Evolutionary conservation across 441 rosid genomes (phyloP).

Genomic region (Raphanus hybrid): DNA sequence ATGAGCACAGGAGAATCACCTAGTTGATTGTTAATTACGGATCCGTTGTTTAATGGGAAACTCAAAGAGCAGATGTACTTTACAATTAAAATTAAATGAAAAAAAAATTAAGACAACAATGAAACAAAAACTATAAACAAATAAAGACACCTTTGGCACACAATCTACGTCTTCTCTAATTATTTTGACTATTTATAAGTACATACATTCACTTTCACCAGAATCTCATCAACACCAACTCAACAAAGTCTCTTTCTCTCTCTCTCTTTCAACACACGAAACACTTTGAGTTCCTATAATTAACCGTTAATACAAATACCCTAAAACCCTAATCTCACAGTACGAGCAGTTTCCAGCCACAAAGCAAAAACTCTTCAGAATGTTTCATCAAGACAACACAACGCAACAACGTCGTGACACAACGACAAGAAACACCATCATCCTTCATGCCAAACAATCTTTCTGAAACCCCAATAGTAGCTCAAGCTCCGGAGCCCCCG

Average conservation of each 20-base stretch:
- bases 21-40: slow-evolving; percentile 6
- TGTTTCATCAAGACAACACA: slow-evolving; percentile 50
- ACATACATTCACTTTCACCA: slow-evolving; percentile 38
- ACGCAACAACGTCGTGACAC: slow-evolving; percentile 19
- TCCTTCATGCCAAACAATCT: slow-evolving; percentile 13
- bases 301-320: slow-evolving; percentile 14
- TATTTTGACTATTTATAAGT: slow-evolving; percentile 27
- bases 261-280: slow-evolving; percentile 11
- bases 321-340: slow-evolving; percentile 26
- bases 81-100: neutral
- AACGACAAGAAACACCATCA: slow-evolving; percentile 10
- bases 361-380: slow-evolving; percentile 56
- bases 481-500: slow-evolving; percentile 27
- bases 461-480: slow-evolving; percentile 23
- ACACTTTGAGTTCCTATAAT: slow-evolving; percentile 26
- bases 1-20: no score
- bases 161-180: slow-evolving; percentile 19
- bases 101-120: slow-evolving; percentile 17
- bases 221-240: slow-evolving; percentile 40
- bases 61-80: slow-evolving; percentile 34
- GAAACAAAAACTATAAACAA: slow-evolving; percentile 22
- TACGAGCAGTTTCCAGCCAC: slow-evolving; percentile 38
- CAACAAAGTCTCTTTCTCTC: slow-evolving; percentile 12
- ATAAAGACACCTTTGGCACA: slow-evolving; percentile 32
- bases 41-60: slow-evolving; percentile 21